Percentiles rank a stretch among this genome's conserved stretches.
phyloP scores from a whole-genome alignment of 148 eudicot genomes.

The Nepenthes mirabilis region DNA sequence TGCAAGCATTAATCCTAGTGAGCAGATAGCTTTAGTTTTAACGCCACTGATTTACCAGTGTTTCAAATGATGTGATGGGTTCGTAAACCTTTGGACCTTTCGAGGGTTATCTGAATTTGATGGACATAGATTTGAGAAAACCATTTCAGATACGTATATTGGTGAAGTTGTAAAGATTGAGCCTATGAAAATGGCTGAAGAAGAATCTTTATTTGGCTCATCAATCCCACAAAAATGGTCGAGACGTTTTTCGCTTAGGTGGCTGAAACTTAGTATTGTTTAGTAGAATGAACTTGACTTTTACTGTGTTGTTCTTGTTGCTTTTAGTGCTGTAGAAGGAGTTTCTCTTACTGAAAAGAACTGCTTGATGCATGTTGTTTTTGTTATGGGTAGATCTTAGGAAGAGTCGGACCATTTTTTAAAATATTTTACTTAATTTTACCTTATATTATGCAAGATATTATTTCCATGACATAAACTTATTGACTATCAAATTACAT shows the following conservation, averaged over 20 bases:
- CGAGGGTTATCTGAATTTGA: background rate
- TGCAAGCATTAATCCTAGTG: conserved; percentile 60
- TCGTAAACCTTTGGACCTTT: no score
- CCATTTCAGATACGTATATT: conserved; percentile 76
- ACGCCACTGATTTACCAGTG: no score
- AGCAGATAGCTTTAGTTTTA: conserved; percentile 29
- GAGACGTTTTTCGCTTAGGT: conserved; percentile 58
- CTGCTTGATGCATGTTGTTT: background rate
- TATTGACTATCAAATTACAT: no score
- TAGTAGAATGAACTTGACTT: conserved; percentile 32
- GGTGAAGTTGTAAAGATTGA: conserved; percentile 74
- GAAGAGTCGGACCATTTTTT: no score
- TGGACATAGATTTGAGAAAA: conserved; percentile 65
- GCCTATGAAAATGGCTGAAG: conserved; percentile 53
- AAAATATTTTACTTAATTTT: no score
- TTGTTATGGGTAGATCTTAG: no score
- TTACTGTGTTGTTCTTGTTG: background rate
- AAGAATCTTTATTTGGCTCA: conserved; percentile 45
- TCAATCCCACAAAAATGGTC: conserved; percentile 32
- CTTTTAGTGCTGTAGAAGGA: background rate
- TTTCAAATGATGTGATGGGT: background rate
- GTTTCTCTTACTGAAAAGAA: background rate
- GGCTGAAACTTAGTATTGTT: conserved; percentile 23
- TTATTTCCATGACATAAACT: no score
- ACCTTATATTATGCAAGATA: no score